phyloP scores from a whole-genome alignment of 139 green algal genomes.

The Yamagishiella unicocca region DNA sequence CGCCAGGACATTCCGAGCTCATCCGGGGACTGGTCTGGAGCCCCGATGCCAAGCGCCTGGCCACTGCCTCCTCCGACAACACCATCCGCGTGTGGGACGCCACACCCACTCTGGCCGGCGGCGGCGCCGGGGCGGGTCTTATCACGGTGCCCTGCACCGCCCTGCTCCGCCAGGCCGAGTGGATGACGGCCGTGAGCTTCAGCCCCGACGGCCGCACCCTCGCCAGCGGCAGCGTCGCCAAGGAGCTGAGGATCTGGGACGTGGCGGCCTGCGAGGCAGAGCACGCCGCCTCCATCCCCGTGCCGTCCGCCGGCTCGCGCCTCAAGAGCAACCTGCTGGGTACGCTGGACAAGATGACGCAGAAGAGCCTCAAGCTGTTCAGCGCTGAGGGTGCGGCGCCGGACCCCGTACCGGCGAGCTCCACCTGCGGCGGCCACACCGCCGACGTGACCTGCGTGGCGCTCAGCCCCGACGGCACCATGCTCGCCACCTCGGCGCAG shows the following conservation, averaged over 20 bases:
- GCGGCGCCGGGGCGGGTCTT: background rate
- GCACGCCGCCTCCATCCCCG: too few species aligned
- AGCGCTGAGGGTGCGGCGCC: background rate
- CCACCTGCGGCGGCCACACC: background rate
- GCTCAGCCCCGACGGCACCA: background rate
- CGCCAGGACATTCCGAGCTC: background rate
- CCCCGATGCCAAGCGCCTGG: conserved; percentile 31
- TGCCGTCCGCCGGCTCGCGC: too few species aligned
- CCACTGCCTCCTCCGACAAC: conserved; percentile 23
- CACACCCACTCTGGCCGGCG: background rate
- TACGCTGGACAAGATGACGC: background rate
- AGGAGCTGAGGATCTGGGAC: conserved; percentile 26
- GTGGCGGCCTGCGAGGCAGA: conserved; percentile 21
- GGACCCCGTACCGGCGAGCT: background rate
- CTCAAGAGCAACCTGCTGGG: background rate
- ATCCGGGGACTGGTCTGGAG: conserved; percentile 1
- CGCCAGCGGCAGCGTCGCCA: conserved; percentile 13
- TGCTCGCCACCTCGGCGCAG: background rate
- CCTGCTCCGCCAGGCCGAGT: background rate
- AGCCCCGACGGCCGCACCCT: conserved; percentile 7
- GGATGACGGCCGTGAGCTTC: conserved; percentile 16
- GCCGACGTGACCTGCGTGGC: conserved; percentile 23
- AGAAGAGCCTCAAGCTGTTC: background rate
- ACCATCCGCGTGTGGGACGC: background rate
- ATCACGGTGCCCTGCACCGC: background rate